A percentile compares a stretch with the other conserved stretches of the same genome.
Conservation (phyloP, 805 yeast species). For the Sugiyamaella smithiae region DNA sequence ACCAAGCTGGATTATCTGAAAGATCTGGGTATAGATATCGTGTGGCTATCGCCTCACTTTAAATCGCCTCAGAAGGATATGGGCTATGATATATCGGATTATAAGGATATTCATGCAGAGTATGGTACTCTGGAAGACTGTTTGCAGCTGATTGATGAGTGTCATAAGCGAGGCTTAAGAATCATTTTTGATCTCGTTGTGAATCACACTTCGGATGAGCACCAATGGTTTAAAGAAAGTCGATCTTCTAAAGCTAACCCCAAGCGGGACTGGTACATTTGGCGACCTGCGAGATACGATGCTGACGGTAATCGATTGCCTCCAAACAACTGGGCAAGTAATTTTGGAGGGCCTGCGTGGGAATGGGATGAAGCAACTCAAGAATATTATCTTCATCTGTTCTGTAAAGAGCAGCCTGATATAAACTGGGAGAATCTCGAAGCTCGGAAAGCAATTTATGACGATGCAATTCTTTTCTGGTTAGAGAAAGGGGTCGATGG, state of each 20-base stretch:
- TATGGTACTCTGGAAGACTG: constrained; percentile 57
- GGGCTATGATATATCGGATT: constrained; percentile 60
- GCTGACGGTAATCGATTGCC: constrained; percentile 48
- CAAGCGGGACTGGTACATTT: constrained; percentile 60
- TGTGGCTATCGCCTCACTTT: constrained; percentile 59
- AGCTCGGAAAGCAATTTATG: constrained; percentile 40
- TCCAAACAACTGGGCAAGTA: constrained; percentile 55
- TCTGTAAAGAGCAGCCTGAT: constrained; percentile 55
- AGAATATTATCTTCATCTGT: constrained; percentile 54
- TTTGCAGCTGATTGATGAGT: constrained; percentile 45
- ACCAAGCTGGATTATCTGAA: constrained; percentile 51
- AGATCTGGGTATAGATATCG: constrained; percentile 46
- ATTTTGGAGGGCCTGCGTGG: constrained; percentile 58
- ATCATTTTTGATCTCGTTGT: constrained; percentile 54
- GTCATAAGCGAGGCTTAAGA: constrained; percentile 50
- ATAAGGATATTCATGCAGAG: constrained; percentile 48
- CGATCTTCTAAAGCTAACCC: constrained; percentile 48
- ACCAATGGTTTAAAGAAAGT: constrained; percentile 57
- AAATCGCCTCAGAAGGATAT: constrained; percentile 59
- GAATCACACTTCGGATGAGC: constrained; percentile 56
- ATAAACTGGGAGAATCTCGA: constrained; percentile 56
- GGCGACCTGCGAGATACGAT: constrained; percentile 51
- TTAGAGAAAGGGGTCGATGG: constrained; percentile 55
- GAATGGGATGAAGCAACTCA: constrained; percentile 51
- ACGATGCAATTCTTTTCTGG: constrained; percentile 52